Evolutionary conservation across 176 grass and related monocot species (phyloP), one percentile per base, ranked within the genome.

Genomic region (Avena insularis): DNA sequence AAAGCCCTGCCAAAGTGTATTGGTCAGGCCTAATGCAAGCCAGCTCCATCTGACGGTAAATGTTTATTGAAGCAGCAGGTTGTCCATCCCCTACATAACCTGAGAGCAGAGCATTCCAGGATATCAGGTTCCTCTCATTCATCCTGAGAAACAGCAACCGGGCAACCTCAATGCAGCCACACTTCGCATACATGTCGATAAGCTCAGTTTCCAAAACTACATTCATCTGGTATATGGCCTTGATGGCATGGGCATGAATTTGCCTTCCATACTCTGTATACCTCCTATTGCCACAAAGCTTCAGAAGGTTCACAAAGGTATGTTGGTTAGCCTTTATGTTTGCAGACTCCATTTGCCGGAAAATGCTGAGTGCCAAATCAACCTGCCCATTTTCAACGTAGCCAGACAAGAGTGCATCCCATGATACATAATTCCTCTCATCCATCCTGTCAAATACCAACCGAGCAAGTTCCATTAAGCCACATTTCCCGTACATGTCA

Each of bases 111-210:
- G 84, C 79, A 33, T 92, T 90, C 86, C 88, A 90, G 8, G 88
- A 88, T 58, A 88, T 86, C 45, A 89, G 60, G 51, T 87, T 89
- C 79, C 92, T 84, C 84, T 87, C 87, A 9, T 85, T 91, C 92
- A 94, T 94, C 71, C 84, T 78, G 12, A 87, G 63, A 80, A 94
- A 94, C 43, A 89, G 67, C 63, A 89, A 20, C 36, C 36, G 90
- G 57, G 87, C 85, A 4, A 85, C 63, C 66, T 94, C 87, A 33
- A 91, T 87, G 71, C 77, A 87, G 65, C 92, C 89, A 61, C 84
- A 87, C 75, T 94, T 94, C 1, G 87, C 84, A 1, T 94, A 94
- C 92, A 91, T 91, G 50, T 91, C 84, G 17, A 91, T 83, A 46
- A 91, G 89, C 66, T 87, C 89, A 56, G 89, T 89, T 82, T 94